Percentiles rank a stretch among this genome's conserved stretches.
Conservation (phyloP, 2,329 filamentous ascomycete genomes). For the Sporothrix pseudoabietina region DNA sequence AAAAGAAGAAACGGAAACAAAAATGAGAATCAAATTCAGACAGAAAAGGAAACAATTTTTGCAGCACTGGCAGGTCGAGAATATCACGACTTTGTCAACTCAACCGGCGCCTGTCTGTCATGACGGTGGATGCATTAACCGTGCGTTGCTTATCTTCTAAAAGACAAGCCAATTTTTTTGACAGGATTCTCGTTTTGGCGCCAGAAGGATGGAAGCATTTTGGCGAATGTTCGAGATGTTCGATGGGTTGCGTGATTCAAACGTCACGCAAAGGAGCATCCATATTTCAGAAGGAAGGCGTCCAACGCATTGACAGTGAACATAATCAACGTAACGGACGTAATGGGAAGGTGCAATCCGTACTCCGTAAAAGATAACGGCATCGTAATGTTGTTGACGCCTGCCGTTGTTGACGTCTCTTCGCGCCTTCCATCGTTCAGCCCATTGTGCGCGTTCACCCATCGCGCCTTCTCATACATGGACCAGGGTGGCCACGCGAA, state of each 20-base stretch:
- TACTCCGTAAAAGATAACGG: not conserved
- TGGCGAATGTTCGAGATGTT: not conserved
- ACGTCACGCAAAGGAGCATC: not conserved
- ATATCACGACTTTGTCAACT: not conserved
- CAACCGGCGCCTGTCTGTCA: not conserved
- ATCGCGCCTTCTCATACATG: not conserved
- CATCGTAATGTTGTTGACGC: not conserved
- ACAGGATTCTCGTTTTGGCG: not conserved
- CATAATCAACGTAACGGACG: not conserved
- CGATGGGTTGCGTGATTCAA: conserved; percentile 18
- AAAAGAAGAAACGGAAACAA: conserved; percentile 5
- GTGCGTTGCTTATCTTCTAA: not conserved
- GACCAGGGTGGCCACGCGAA: conserved; percentile 23
- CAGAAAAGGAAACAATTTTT: not conserved
- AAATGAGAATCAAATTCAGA: not conserved
- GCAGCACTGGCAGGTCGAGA: not conserved
- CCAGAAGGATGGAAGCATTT: conserved; percentile 19
- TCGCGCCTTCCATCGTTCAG: not conserved
- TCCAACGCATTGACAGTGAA: not conserved
- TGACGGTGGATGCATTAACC: not conserved
- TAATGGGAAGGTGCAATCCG: not conserved
- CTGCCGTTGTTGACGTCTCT: conserved; percentile 9
- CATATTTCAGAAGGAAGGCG: not conserved
- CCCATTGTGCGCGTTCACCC: not conserved
- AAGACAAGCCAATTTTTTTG: not conserved